These are phyloP conservation scores for Cerrena zonata DNA, from an alignment of 1,284 basidiomycete genomes.

Conservation along the genomic window DNA sequence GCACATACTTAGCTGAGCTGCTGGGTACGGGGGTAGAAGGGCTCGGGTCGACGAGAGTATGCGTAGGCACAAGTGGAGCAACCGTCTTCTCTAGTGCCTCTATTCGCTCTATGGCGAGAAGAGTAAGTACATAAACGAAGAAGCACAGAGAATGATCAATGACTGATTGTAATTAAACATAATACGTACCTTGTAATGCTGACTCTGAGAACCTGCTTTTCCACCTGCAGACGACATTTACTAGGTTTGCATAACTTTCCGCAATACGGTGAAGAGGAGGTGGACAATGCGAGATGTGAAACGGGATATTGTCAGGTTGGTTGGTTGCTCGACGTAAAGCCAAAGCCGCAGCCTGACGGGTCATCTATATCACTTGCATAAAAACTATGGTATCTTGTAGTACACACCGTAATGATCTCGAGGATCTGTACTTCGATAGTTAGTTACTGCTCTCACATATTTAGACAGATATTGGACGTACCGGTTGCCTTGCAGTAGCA, in stretches of 20 bases:
- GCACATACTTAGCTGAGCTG: too few relatives aligned
- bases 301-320: too few relatives aligned
- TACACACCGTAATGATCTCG: background rate
- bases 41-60: too few relatives aligned
- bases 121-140: background rate
- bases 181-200: background rate
- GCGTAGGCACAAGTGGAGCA: too few relatives aligned
- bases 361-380: background rate
- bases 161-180: background rate
- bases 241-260: background rate
- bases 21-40: too few relatives aligned
- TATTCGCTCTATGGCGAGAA: too few relatives aligned
- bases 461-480: background rate
- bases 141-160: background rate
- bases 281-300: conserved; percentile 6
- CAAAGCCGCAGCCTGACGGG: background rate
- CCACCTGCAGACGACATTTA: background rate
- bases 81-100: too few relatives aligned
- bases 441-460: background rate
- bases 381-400: background rate
- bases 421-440: background rate
- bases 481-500: background rate
- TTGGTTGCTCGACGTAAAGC: background rate
- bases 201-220: background rate
- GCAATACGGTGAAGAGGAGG: background rate